Evolutionary conservation across 495 filamentous ascomycete genomes (phyloP), one percentile per base, ranked within the genome.

Genomic region (Astrocystis sublimbata): DNA sequence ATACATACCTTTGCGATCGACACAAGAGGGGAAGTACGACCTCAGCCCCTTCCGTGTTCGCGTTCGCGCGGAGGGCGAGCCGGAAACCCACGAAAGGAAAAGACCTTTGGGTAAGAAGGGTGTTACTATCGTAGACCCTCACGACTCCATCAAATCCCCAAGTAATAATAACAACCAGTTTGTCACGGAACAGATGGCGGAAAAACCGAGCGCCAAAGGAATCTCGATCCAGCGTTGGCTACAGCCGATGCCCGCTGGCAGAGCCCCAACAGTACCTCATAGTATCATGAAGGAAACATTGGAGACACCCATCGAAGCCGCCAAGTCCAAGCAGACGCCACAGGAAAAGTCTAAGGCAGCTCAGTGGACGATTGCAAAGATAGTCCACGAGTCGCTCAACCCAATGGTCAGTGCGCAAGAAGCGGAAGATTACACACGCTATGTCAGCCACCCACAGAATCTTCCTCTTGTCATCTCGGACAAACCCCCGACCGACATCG

Each of bases 391-490:
- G 68, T 89, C 88, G 10, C 81, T 97, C 23, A 89, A 92, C 67
- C 92, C 92, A 9, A 83, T 84, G 10, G 91, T 97, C 60, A 87
- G 83, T 15, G 65, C 77, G 6, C 81, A 81, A 30, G 96, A 98
- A 72, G 83, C 86, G 6, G 88, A 88, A 23, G 94, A 97, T 68
- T 98, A 98, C 74, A 78, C 87, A 31, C 85, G 89, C n/a, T 97
- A 98, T 75, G 87, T 98, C 73, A 86, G 85, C 52, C 94, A 98
- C 73, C 93, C 94, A 7, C 87, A 93, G 30, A 92, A 87, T 60
- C 83, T 98, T 3, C 92, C 94, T 0, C 84, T 98, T 2, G 94
- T 97, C 5, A 85, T 92, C 1, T 89, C 89, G 2, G 88, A 85
- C 23, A 90, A 93, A 46, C 67, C 77, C 12, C 79, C 79, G 4